Evolutionary conservation across 1,284 basidiomycete species (phyloP), one percentile per base, ranked within the genome.

Genomic region (Microbotryum violaceum): DNA sequence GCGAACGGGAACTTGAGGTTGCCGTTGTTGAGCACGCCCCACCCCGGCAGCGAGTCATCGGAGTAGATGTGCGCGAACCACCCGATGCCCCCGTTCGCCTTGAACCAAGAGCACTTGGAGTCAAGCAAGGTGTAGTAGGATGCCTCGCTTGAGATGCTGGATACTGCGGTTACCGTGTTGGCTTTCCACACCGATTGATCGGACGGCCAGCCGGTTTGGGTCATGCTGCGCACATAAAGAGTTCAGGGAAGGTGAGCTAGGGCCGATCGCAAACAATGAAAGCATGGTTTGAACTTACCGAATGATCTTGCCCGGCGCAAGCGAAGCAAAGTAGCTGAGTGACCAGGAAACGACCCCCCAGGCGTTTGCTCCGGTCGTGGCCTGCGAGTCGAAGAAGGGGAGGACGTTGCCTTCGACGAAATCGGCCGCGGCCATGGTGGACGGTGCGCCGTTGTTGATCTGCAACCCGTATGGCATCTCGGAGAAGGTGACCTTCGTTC

Each of bases 51-150:
- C 33, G 47, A 79, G 61, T 74, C 65, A 70, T 87, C 85, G 3
- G 82, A 82, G 70, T 86, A 88, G 54, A 87, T 83, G 70, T 88
- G 86, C 52, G 83, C 83, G 71, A 89, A 89, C 87, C 87, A 88
- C 14, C 86, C 87, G 25, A 88, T 76, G 69, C 82, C 78, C 12
- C 75, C 69, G 23, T 37, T 57, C 16, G 42, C 16, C 45, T 57
- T 57, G 33, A 70, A 63, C 33, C 56, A 54, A 2, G 16, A 12
- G 50, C 70, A 72, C 29, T 71, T 56, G 2, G 55, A 33, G 50
- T 72, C 69, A 16, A 72, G 58, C 58, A 72, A 47, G 29, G 66
- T 45, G 42, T 61, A 71, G 49, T 70, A 72, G 51, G 78, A 81
- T 79, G 85, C 66, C 63, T 63, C 70, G 65, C 63, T 52, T 18